These are phyloP conservation scores for Lavandula angustifolia DNA, from an alignment of 257 asterid genomes.

Conservation along the genomic window DNA sequence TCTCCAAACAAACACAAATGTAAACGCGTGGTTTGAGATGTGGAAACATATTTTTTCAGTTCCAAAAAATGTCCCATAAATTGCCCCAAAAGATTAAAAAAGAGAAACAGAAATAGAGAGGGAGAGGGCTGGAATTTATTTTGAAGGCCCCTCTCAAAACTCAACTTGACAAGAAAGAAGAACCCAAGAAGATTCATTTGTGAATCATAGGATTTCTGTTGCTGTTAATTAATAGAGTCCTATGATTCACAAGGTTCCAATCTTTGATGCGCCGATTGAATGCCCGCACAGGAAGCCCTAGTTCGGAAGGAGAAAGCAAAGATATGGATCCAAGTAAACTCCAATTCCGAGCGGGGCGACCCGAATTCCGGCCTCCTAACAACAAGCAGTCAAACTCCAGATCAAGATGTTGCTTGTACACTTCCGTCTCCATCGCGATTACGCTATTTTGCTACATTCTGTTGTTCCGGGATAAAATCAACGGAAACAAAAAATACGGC, in stretches of 20 bases:
- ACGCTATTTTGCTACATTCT: slow-evolving; percentile 53
- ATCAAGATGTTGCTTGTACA: slow-evolving; percentile 44
- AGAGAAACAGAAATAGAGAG: slow-evolving; percentile 4
- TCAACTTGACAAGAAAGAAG: slow-evolving; percentile 6
- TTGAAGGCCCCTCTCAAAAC: slow-evolving; percentile 40
- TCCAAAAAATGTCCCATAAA: no score
- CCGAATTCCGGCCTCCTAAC: slow-evolving; percentile 52
- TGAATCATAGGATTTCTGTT: slow-evolving; percentile 38
- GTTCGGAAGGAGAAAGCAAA: slow-evolving; percentile 35
- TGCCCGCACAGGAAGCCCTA: slow-evolving; percentile 59
- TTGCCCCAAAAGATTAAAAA: background rate
- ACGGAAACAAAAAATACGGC: slow-evolving; percentile 47
- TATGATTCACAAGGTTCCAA: slow-evolving; percentile 57
- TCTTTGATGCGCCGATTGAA: slow-evolving; percentile 98
- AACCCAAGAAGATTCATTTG: background rate
- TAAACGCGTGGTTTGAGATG: no score
- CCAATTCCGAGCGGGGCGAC: slow-evolving; percentile 56
- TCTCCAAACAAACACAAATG: no score
- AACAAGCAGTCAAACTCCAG: slow-evolving; percentile 41
- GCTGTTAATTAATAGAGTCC: slow-evolving; percentile 34
- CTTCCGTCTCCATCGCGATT: slow-evolving; percentile 39
- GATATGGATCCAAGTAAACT: slow-evolving; percentile 76
- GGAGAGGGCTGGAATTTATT: slow-evolving; percentile 38
- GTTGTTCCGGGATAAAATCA: slow-evolving; percentile 41
- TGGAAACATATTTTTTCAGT: no score